Base-by-base conservation (phyloP, 169 alveolate species). In the Plasmodium blacklocki region DNA sequence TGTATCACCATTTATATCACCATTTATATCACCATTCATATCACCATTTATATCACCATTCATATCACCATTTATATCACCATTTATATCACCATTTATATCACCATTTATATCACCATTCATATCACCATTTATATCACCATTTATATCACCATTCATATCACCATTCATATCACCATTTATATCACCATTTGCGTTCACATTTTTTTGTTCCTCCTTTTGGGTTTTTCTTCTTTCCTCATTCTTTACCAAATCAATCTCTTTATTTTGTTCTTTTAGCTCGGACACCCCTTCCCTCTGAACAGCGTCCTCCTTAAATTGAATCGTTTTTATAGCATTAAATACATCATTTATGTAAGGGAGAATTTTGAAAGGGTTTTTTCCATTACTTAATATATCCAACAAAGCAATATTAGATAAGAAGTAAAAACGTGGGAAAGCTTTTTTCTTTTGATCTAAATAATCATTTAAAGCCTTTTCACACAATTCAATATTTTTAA, bases 361-460 rank as follows among this genome's bases (percentile, higher is more conserved):
- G 15, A 58, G 50, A 8, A 78, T 73, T 91, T 93, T 97, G 72
- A 97, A 94, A 8, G 99, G 99, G 91, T 96, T 96, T 91, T 97
- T 97, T 47, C 99, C 99, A 88, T 97, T 97, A 50, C 99, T 96
- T 59, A 98, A 95, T 80, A 98, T 98, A 52, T 97, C 98, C 47
- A 98, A 92, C 91, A 98, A 92, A 1, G 99, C 98, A 89, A 97
- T 97, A 88, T 98, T 98, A 3, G 99, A 97, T 15, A 97, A 97
- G 95, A 98, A 98, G 94, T 98, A 98, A 94, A 98, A 98, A 47
- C 99, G 97, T 2, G 99, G 99, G 97, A 97, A 97, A 1, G 97
- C 95, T 95, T 97, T 98, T 95, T 98, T 98, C 95, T 98, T 97
- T 89, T 97, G 96, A 74, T 97, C 99, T 83, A 98, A 93, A 93